A percentile compares a stretch with the other conserved stretches of the same genome.
These are phyloP conservation scores for Pyracantha coccinea DNA, from an alignment of 331 rosid species.

Conservation along the genomic window DNA sequence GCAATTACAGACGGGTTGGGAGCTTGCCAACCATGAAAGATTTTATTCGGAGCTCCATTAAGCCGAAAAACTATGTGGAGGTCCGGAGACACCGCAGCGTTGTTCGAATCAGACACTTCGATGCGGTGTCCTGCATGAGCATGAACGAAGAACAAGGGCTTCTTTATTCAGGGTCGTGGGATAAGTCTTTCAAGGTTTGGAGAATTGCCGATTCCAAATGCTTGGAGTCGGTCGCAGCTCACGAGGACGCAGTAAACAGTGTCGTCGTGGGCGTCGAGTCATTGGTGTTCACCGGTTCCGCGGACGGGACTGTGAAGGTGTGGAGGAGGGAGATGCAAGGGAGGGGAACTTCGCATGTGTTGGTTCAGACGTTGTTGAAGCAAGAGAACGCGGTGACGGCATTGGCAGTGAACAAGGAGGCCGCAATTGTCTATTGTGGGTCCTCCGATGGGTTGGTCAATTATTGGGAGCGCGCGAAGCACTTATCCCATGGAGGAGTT, in stretches of 20 bases:
- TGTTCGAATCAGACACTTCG: constrained; percentile 59
- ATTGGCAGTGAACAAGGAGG: constrained; percentile 39
- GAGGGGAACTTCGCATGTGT: constrained; percentile 32
- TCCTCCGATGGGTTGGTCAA: constrained; percentile 80
- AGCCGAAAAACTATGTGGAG: constrained; percentile 77
- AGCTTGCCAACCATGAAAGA: constrained; percentile 70
- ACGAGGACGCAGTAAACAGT: constrained; percentile 79
- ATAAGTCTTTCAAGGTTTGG: constrained; percentile 78
- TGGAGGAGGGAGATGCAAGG: constrained; percentile 49
- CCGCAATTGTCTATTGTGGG: constrained; percentile 51
- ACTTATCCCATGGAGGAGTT: constrained; percentile 44
- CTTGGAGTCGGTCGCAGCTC: constrained; percentile 61
- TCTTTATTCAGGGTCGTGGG: constrained; percentile 81
- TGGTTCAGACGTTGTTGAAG: constrained; percentile 46
- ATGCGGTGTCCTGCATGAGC: constrained; percentile 75
- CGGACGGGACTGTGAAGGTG: constrained; percentile 81
- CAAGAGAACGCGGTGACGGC: constrained; percentile 86
- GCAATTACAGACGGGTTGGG: constrained; percentile 47
- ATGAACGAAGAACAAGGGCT: constrained; percentile 50
- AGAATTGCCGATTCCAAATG: constrained; percentile 58
- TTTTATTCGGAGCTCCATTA: constrained; percentile 47
- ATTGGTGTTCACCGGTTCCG: constrained; percentile 66
- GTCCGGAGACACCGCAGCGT: constrained; percentile 46
- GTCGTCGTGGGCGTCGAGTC: constrained; percentile 40
- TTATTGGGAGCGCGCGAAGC: constrained; percentile 51